Base-by-base conservation (phyloP, 176 grass and related monocot species). In the Musa schizocarpa region DNA sequence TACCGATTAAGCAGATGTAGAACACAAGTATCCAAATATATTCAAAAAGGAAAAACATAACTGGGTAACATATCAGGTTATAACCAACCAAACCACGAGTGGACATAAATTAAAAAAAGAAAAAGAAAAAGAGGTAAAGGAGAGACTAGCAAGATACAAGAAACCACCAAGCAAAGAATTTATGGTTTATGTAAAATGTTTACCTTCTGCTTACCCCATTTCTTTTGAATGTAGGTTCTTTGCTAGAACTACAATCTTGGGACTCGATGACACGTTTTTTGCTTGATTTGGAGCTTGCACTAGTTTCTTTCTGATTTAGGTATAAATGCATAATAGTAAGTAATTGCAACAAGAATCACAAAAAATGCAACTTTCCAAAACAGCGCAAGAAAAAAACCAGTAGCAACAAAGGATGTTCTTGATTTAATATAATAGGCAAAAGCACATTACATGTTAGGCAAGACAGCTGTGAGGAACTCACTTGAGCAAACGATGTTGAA, bases 161-260 rank as follows among this genome's bases (percentile, higher is more conserved):
- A 25, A 65, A 65, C 34, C 23, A 65, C 26, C 7, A 70, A 70
- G 25, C 43, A 34, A 11, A 50, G 48, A 16, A 13, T 43, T 43
- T 43, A 43, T 43, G 34, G 4, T 43, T 43, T 43, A 43, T 43
- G 34, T 43, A 43, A 43, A 43, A 4, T 43, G 34, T n/a, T 64
- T 64, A 66, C 13, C 55, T 82, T 78, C 59, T 87, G 82, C 82
- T 85, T 80, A 69, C 29, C 25, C 75, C 9, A 57, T 83, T 87
- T 63, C 50, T 81, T 85, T 79, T 93, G 63, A 65, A 67, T 85
- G 69, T 77, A 81, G 74, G 9, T 76, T 22, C 77, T 49, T 52
- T 83, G 58, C 8, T n/a, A 1, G 53, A 61, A 83, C 73, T 17
- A 78, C 51, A 22, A 69, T 80, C 82, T 79, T 81, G 71, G 26